Evolutionary conservation across 495 filamentous ascomycete species (phyloP).

Genomic region (Geoglossum glabrum): DNA sequence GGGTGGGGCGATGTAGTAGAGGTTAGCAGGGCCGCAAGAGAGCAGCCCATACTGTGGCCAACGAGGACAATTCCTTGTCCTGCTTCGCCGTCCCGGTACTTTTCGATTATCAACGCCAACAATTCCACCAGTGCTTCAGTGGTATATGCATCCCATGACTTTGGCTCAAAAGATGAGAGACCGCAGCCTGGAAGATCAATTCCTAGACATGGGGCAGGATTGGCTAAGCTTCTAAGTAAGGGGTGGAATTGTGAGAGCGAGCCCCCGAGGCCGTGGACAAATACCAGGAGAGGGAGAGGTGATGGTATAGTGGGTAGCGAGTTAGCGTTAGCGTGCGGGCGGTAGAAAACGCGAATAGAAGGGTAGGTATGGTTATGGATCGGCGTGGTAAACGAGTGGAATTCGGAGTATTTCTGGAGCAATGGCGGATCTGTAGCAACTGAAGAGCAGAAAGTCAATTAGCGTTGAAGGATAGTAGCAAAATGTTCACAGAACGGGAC

Average conservation of each 20-base stretch:
- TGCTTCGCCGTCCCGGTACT: constrained; percentile 41
- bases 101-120: constrained; percentile 48
- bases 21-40: constrained; percentile 52
- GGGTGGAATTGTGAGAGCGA: constrained; percentile 75
- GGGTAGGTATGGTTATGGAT: constrained; percentile 41
- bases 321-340: constrained; percentile 57
- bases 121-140: constrained; percentile 57
- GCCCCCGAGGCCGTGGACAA: constrained; percentile 80
- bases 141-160: constrained; percentile 58
- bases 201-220: constrained; percentile 70
- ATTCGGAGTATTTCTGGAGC: constrained; percentile 52
- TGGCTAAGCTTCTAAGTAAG: constrained; percentile 60
- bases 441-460: background rate
- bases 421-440: constrained; percentile 46
- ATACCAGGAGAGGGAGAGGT: constrained; percentile 69
- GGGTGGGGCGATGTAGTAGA: constrained; percentile 33
- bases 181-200: constrained; percentile 87
- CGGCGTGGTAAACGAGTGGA: constrained; percentile 49
- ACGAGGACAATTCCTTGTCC: constrained; percentile 62
- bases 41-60: constrained; percentile 76
- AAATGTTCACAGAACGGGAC: background rate
- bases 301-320: constrained; percentile 51
- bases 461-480: constrained; percentile 5
- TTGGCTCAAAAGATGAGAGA: constrained; percentile 47
- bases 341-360: constrained; percentile 63